A percentile compares a stretch with the other conserved stretches of the same genome.
Evolutionary conservation across 768 basidiomycete genomes (phyloP).

Genomic region (Lepiota venenata): DNA sequence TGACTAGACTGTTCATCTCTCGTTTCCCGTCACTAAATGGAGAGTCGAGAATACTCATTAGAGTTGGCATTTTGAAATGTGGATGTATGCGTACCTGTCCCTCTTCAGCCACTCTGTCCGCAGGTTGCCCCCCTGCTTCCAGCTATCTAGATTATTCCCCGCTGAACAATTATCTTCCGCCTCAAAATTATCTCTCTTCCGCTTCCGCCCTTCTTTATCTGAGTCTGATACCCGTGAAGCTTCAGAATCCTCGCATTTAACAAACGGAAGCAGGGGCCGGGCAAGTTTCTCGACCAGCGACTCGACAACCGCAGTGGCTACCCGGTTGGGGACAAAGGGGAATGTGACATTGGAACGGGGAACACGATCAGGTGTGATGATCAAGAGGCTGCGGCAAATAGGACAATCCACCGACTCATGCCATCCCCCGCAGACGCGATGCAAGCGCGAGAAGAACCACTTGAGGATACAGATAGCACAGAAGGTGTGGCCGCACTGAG

Average conservation of each 20-base stretch:
- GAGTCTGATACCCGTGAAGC: slow-evolving; percentile 32
- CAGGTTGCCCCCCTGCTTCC: slow-evolving; percentile 49
- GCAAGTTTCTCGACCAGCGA: slow-evolving; percentile 48
- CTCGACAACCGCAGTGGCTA: slow-evolving; percentile 47
- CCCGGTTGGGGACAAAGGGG: slow-evolving; percentile 63
- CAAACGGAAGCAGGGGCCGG: slow-evolving; percentile 27
- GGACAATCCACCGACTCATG: slow-evolving; percentile 68
- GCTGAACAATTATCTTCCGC: slow-evolving; percentile 30
- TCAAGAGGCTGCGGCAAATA: slow-evolving; percentile 55
- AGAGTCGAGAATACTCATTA: slow-evolving; percentile 9
- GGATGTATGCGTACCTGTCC: slow-evolving; percentile 38
- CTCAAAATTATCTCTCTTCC: slow-evolving; percentile 21
- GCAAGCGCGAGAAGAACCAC: slow-evolving; percentile 68
- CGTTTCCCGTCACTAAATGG: slow-evolving; percentile 46
- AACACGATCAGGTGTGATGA: slow-evolving; percentile 45
- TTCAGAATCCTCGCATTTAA: slow-evolving; percentile 41
- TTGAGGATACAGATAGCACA: slow-evolving; percentile 64
- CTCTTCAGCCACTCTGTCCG: slow-evolving; percentile 58
- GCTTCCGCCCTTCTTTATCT: slow-evolving; percentile 36
- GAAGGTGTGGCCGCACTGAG: slow-evolving; percentile 64
- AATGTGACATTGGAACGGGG: slow-evolving; percentile 51
- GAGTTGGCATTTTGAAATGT: background rate
- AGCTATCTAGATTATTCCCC: slow-evolving; percentile 37
- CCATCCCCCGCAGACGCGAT: slow-evolving; percentile 62
- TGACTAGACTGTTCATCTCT: slow-evolving; percentile 49